Evolutionary conservation across 192 early-diverging fungal species (phyloP).

Genomic region (Paraglomus occultum): DNA sequence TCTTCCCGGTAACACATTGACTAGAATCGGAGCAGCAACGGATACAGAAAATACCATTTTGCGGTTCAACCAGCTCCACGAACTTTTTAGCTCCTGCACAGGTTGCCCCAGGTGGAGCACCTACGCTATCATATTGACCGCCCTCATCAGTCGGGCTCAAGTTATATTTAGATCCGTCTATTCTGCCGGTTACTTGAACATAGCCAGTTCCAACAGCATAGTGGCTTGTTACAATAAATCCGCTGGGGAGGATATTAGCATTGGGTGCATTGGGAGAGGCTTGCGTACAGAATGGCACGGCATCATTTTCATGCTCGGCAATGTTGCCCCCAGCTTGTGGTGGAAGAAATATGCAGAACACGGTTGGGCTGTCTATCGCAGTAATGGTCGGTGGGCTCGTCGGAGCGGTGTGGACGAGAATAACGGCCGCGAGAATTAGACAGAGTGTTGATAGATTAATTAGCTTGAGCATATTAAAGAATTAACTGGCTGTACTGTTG

Average conservation of each 20-base stretch:
- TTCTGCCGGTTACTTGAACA: constrained; percentile 55
- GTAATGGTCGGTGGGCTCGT: constrained; percentile 26
- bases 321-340: constrained; percentile 33
- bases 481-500: too few relatives aligned
- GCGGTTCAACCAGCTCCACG: constrained; percentile 47
- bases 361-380: constrained; percentile 32
- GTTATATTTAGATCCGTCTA: constrained; percentile 37
- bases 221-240: constrained; percentile 48
- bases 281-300: constrained; percentile 46
- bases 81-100: constrained; percentile 43
- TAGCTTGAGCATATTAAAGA: too few relatives aligned
- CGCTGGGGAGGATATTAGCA: constrained; percentile 41
- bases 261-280: constrained; percentile 32
- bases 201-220: constrained; percentile 41
- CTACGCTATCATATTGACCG: constrained; percentile 48
- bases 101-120: constrained; percentile 39
- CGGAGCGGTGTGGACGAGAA: too few relatives aligned
- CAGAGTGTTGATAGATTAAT: too few relatives aligned
- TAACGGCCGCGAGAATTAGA: too few relatives aligned
- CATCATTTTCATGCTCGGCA: constrained; percentile 41
- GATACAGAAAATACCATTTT: constrained; percentile 44
- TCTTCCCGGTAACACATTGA: constrained; percentile 46
- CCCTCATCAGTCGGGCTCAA: constrained; percentile 40
- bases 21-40: constrained; percentile 43
- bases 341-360: constrained; percentile 30